phyloP scores from a whole-genome alignment of 352 stramenopile species.

The Phytopythium vexans region DNA sequence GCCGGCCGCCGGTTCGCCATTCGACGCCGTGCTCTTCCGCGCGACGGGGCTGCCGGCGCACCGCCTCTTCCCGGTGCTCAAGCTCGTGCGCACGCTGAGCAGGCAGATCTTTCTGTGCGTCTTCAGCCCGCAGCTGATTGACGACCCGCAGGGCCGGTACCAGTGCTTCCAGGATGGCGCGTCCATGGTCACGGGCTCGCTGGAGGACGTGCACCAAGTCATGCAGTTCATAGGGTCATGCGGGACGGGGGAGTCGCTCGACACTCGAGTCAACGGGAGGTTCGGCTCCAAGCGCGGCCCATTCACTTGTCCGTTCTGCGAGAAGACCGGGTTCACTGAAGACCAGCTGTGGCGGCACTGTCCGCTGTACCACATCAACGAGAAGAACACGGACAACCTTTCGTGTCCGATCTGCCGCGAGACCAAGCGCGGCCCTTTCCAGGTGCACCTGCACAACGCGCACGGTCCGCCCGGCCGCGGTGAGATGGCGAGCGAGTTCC shows the following conservation, averaged over 20 bases:
- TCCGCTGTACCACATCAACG: constrained; percentile 86
- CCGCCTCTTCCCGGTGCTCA: constrained; percentile 51
- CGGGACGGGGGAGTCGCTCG: constrained; percentile 1
- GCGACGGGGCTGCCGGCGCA: constrained; percentile 47
- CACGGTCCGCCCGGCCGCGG: constrained; percentile 72
- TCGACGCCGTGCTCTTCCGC: constrained; percentile 67
- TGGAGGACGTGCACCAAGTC: constrained; percentile 59
- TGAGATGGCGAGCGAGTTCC: constrained; percentile 83
- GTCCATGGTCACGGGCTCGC: constrained; percentile 78
- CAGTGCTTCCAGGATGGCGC: constrained; percentile 74
- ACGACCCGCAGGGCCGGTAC: constrained; percentile 69
- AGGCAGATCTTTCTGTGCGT: constrained; percentile 85
- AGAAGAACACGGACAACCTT: constrained; percentile 69
- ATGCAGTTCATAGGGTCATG: constrained; percentile 66
- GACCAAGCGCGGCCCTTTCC: constrained; percentile 61
- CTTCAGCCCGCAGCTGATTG: constrained; percentile 72
- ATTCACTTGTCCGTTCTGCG: constrained; percentile 76
- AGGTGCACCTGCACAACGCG: constrained; percentile 85
- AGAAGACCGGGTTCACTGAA: constrained; percentile 66
- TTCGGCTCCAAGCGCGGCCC: constrained; percentile 10
- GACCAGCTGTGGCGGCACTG: constrained; percentile 84
- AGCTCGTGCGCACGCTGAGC: constrained; percentile 66
- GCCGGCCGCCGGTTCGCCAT: constrained; percentile 20
- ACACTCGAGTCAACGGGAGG: constrained; percentile 13
- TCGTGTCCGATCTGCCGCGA: constrained; percentile 75